These are phyloP conservation scores for Flaveria brownii DNA, from an alignment of 129 eudicot species.

Conservation along the genomic window DNA sequence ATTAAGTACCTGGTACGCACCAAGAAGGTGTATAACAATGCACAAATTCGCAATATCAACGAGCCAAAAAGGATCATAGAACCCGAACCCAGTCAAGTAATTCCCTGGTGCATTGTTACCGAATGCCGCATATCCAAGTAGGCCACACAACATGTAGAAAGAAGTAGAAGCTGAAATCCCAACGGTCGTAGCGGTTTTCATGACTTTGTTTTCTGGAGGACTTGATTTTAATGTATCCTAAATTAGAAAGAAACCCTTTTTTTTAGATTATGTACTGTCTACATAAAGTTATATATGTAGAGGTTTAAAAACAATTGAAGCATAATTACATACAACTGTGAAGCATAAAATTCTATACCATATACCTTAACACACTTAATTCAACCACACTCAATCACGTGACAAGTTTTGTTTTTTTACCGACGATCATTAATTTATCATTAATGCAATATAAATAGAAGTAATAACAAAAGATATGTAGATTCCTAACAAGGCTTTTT, in stretches of 20 bases:
- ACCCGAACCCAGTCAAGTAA: conserved; percentile 75
- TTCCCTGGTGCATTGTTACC: conserved; percentile 76
- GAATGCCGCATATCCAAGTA: conserved; percentile 71
- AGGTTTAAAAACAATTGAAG: too few species aligned
- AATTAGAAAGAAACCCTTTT: background rate
- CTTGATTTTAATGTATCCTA: conserved; percentile 67
- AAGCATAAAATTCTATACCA: too few species aligned
- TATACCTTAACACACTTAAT: too few species aligned
- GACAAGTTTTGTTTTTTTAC: too few species aligned
- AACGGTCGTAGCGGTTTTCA: conserved; percentile 53
- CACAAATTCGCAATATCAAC: conserved; percentile 62
- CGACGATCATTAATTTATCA: too few species aligned
- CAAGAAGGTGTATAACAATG: conserved; percentile 65
- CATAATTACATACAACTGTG: too few species aligned
- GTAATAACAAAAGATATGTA: too few species aligned
- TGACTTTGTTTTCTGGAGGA: conserved; percentile 62
- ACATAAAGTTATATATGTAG: too few species aligned
- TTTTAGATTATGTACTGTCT: too few species aligned
- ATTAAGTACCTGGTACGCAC: conserved; percentile 74
- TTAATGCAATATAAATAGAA: too few species aligned
- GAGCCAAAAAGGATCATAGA: conserved; percentile 76
- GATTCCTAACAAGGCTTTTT: too few species aligned
- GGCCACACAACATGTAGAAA: conserved; percentile 61
- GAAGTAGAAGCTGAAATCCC: conserved; percentile 46
- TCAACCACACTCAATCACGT: too few species aligned